These are phyloP conservation scores for Fusarium sp. DNA, from an alignment of 2,329 filamentous ascomycete genomes.

Conservation along the genomic window DNA sequence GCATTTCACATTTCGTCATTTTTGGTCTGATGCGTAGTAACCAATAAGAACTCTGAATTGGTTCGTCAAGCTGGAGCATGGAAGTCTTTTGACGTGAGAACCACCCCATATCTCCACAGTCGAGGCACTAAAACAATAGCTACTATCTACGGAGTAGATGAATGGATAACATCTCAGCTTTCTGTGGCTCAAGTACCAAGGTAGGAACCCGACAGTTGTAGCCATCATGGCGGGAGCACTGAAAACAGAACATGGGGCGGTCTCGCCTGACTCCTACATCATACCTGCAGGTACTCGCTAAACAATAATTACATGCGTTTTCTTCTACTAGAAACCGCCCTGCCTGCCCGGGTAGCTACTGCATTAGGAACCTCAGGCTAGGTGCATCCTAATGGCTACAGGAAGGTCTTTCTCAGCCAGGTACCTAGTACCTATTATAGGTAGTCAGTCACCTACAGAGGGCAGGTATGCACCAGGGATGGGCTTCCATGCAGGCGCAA, in stretches of 20 bases:
- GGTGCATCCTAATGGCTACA: background rate
- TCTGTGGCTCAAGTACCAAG: background rate
- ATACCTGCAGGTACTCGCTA: no score
- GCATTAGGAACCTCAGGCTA: no score
- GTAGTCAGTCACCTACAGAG: conserved; percentile 4
- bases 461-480: conserved; percentile 21
- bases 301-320: no score
- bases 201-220: background rate
- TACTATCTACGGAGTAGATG: no score
- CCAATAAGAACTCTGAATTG: conserved; percentile 20
- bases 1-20: conserved; percentile 9
- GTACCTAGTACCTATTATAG: background rate
- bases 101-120: conserved; percentile 19
- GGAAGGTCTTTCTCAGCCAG: conserved; percentile 1
- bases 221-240: no score
- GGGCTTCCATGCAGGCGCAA: conserved; percentile 23
- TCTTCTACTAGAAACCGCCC: no score
- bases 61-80: conserved; percentile 9
- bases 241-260: no score
- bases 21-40: conserved; percentile 2
- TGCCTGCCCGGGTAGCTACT: no score
- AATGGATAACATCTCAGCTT: background rate
- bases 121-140: background rate
- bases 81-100: conserved; percentile 19
- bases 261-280: no score